These are phyloP conservation scores for Bimuria novae-zelandiae DNA, from an alignment of 2,329 filamentous ascomycete genomes.

Conservation along the genomic window DNA sequence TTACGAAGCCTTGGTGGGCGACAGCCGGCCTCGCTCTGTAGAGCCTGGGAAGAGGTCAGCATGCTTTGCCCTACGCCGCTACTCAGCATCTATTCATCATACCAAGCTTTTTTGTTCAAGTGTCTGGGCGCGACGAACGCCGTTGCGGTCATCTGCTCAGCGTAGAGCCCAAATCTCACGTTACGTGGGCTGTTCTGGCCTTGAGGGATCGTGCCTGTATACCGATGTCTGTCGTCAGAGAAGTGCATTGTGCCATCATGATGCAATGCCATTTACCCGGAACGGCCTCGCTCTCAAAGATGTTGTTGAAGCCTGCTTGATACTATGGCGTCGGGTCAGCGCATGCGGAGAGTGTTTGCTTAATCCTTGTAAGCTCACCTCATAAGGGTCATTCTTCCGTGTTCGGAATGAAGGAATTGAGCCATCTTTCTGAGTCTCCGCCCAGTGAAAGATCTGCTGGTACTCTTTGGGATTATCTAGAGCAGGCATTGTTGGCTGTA, in stretches of 20 bases:
- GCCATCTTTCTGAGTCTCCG: constrained; percentile 63
- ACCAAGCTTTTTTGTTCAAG: constrained; percentile 41
- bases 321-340: constrained; percentile 47
- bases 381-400: constrained; percentile 60
- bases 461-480: constrained; percentile 44
- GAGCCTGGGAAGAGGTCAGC: constrained; percentile 23
- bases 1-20: constrained; percentile 46
- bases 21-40: constrained; percentile 45
- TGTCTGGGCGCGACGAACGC: constrained; percentile 44
- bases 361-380: constrained; percentile 41
- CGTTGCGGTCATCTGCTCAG: constrained; percentile 45
- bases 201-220: constrained; percentile 48
- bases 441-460: constrained; percentile 55
- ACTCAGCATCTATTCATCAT: constrained; percentile 8
- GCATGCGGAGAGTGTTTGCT: not conserved
- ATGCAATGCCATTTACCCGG: constrained; percentile 34
- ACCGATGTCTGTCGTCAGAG: constrained; percentile 19
- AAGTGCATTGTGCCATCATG: constrained; percentile 6
- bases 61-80: not conserved
- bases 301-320: constrained; percentile 62
- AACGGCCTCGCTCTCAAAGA: constrained; percentile 54
- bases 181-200: constrained; percentile 50
- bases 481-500: constrained; percentile 25
- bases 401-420: constrained; percentile 59
- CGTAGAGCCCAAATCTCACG: constrained; percentile 44